A percentile compares a stretch with the other conserved stretches of the same genome.
Evolutionary conservation across 192 early-diverging fungal genomes (phyloP).

Genomic region (Glomus cerebriforme): DNA sequence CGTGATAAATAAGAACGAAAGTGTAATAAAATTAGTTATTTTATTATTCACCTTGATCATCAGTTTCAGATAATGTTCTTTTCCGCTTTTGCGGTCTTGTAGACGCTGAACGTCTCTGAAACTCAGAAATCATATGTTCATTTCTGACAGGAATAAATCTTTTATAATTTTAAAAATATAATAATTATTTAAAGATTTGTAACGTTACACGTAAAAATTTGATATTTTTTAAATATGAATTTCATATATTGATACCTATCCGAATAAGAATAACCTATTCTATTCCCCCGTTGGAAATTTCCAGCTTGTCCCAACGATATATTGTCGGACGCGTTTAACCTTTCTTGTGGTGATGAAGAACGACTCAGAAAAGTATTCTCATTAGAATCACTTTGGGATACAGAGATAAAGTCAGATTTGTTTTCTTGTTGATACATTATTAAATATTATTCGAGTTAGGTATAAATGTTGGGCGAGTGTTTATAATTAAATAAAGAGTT

Average conservation of each 20-base stretch:
- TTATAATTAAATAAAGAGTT: too few species aligned
- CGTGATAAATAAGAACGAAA: background rate
- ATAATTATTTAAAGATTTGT: background rate
- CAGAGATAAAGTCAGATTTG: background rate
- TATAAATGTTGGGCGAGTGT: too few species aligned
- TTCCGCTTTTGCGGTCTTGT: background rate
- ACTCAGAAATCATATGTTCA: slow-evolving; percentile 20
- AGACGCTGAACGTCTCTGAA: background rate
- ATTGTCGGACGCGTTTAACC: background rate
- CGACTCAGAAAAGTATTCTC: background rate
- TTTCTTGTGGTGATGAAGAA: background rate
- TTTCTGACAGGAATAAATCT: slow-evolving; percentile 24
- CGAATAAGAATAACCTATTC: background rate
- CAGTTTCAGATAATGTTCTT: background rate
- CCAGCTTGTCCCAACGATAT: background rate
- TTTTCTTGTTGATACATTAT: background rate
- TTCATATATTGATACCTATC: background rate
- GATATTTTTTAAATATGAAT: background rate
- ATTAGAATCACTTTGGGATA: too few species aligned
- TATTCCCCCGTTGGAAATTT: background rate
- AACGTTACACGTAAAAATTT: background rate
- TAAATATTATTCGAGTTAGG: background rate
- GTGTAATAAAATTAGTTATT: background rate
- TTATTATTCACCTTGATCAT: background rate
- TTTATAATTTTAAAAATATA: background rate